phyloP scores from a whole-genome alignment of 169 alveolate genomes.

The Plasmodium ovale region DNA sequence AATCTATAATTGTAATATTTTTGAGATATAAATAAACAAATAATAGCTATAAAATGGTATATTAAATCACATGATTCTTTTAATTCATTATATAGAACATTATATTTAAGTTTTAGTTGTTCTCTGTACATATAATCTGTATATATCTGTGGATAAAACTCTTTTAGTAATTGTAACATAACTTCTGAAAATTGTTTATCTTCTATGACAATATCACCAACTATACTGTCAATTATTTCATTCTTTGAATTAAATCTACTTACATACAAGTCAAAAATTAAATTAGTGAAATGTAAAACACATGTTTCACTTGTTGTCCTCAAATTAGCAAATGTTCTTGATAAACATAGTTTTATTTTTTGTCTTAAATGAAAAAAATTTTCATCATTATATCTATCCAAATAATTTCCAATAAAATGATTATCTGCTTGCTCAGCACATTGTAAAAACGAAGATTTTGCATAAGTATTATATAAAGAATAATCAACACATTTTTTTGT shows the following conservation, averaged over 20 bases:
- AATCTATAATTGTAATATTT: slow-evolving; percentile 58
- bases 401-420: slow-evolving; percentile 70
- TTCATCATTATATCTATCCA: slow-evolving; percentile 61
- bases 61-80: slow-evolving; percentile 58
- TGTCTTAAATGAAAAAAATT: slow-evolving; percentile 66
- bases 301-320: slow-evolving; percentile 75
- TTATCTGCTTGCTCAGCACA: slow-evolving; percentile 78
- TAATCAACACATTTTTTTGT: slow-evolving; percentile 70
- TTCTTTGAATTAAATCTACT: slow-evolving; percentile 59
- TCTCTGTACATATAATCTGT: slow-evolving; percentile 35
- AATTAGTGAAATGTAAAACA: slow-evolving; percentile 63
- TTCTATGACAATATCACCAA: slow-evolving; percentile 38
- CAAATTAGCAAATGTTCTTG: slow-evolving; percentile 47
- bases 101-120: slow-evolving; percentile 40
- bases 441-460: slow-evolving; percentile 72
- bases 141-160: slow-evolving; percentile 46
- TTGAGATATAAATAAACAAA: slow-evolving; percentile 55
- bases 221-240: slow-evolving; percentile 64
- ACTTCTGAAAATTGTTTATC: slow-evolving; percentile 65
- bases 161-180: slow-evolving; percentile 56
- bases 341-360: slow-evolving; percentile 54
- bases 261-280: slow-evolving; percentile 69
- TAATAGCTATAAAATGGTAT: slow-evolving; percentile 68
- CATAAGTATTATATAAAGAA: slow-evolving; percentile 68
- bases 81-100: slow-evolving; percentile 28